Conservation (phyloP, 768 basidiomycete genomes). For the Suillus brevipes region DNA sequence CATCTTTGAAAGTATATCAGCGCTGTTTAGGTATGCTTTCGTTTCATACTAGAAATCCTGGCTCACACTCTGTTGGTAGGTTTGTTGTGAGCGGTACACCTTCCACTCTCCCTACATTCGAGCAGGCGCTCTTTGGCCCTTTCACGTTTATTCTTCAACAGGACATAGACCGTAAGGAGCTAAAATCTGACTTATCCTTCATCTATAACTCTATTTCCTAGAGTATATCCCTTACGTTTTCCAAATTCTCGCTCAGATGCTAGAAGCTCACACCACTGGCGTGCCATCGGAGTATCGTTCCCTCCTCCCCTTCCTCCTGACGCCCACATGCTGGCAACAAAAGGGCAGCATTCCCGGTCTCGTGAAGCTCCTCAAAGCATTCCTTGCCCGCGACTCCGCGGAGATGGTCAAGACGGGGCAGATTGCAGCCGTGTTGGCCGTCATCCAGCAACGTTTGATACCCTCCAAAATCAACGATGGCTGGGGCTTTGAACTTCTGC, state of each 20-base stretch:
- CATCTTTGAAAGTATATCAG: constrained; percentile 95
- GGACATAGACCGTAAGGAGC: constrained; percentile 82
- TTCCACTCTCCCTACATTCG: constrained; percentile 69
- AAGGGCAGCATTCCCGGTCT: constrained; percentile 94
- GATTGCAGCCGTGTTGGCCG: constrained; percentile 75
- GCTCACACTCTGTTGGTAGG: constrained; percentile 37
- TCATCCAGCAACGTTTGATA: constrained; percentile 87
- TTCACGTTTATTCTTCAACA: constrained; percentile 87
- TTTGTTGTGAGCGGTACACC: constrained; percentile 79
- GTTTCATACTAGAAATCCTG: constrained; percentile 3
- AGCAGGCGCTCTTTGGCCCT: constrained; percentile 78
- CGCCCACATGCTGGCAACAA: constrained; percentile 86
- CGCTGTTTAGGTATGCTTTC: constrained; percentile 71
- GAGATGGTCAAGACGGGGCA: constrained; percentile 73
- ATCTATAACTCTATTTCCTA: constrained; percentile 30
- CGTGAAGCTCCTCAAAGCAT: constrained; percentile 83
- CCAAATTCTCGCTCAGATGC: constrained; percentile 95
- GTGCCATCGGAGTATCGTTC: constrained; percentile 78
- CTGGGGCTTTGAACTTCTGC: constrained; percentile 89
- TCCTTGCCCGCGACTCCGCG: constrained; percentile 67
- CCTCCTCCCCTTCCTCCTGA: constrained; percentile 80
- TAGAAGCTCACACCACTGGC: constrained; percentile 68
- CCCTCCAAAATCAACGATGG: constrained; percentile 85
- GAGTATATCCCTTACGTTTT: constrained; percentile 98
- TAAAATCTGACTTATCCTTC: background rate